phyloP scores from a whole-genome alignment of 2,329 filamentous ascomycete genomes.

The Colletotrichum tamarilloi region DNA sequence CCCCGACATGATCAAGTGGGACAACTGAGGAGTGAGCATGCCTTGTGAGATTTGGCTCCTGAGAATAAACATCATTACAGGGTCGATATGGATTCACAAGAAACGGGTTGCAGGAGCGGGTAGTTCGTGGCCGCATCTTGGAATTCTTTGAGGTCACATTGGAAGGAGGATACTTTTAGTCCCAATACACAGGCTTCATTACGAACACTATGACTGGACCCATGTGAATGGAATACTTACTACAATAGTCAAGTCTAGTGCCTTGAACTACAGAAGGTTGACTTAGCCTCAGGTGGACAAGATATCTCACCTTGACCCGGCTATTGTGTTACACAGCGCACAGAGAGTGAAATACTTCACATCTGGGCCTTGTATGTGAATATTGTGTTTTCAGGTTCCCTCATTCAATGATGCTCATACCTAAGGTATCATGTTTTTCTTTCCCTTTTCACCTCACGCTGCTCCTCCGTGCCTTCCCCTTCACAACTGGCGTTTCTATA shows the following conservation, averaged over 20 bases:
- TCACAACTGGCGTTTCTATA: not conserved
- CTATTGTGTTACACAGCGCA: not conserved
- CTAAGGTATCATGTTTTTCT: not conserved
- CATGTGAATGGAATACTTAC: not conserved
- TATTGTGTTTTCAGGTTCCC: not conserved
- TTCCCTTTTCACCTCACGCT: not conserved
- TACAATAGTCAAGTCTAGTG: not conserved
- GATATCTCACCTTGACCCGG: not conserved
- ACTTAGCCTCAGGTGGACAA: not conserved
- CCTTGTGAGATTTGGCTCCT: not conserved
- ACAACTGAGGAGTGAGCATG: not conserved
- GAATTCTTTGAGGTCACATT: not conserved
- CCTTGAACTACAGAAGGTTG: not conserved
- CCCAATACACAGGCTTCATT: not conserved
- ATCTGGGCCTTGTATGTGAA: not conserved
- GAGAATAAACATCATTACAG: not conserved
- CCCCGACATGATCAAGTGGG: not conserved
- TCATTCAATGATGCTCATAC: not conserved
- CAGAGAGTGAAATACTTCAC: not conserved
- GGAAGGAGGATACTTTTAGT: not conserved
- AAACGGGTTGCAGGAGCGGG: not conserved
- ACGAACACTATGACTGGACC: not conserved
- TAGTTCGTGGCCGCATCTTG: too few species aligned
- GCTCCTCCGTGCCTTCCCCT: not conserved
- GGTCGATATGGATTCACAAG: not conserved